Conservation (phyloP, 352 stramenopile species). For the Albugo candida region DNA sequence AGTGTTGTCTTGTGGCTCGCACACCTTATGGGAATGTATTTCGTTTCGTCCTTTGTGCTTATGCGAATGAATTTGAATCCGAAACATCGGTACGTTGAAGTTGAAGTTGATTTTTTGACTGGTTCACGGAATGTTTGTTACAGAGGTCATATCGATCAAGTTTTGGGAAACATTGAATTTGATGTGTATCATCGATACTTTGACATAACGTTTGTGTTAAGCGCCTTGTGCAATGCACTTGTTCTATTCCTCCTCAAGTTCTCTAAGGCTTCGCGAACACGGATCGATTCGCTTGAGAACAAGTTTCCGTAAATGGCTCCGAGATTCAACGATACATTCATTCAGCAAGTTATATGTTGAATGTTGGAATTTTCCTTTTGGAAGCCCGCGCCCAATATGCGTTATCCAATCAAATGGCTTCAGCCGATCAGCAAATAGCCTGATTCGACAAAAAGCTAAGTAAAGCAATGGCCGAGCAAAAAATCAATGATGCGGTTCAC, state of each 20-base stretch:
- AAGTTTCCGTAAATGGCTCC: slow-evolving; percentile 46
- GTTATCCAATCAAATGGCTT: too few species aligned
- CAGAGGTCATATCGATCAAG: slow-evolving; percentile 61
- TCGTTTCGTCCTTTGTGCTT: slow-evolving; percentile 72
- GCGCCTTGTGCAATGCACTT: slow-evolving; percentile 35
- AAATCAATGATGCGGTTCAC: slow-evolving; percentile 63
- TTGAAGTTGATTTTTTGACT: background rate
- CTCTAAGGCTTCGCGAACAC: slow-evolving; percentile 54
- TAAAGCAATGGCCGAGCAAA: slow-evolving; percentile 39
- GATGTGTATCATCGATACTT: slow-evolving; percentile 73
- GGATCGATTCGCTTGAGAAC: slow-evolving; percentile 44
- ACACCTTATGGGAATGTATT: slow-evolving; percentile 78
- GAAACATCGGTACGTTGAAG: slow-evolving; percentile 23
- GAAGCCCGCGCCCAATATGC: too few species aligned
- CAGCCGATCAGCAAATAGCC: too few species aligned
- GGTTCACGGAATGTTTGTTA: background rate
- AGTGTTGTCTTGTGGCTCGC: slow-evolving; percentile 66
- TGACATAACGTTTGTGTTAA: slow-evolving; percentile 72
- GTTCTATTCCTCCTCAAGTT: slow-evolving; percentile 46
- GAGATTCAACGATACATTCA: too few species aligned
- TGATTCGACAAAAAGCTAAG: background rate
- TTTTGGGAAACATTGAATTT: slow-evolving; percentile 68
- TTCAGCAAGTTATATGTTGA: too few species aligned
- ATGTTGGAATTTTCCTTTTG: too few species aligned
- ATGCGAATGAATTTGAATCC: slow-evolving; percentile 76